Evolutionary conservation across 2,329 filamentous ascomycete species (phyloP).

Genomic region (Gnomoniopsis sp.): DNA sequence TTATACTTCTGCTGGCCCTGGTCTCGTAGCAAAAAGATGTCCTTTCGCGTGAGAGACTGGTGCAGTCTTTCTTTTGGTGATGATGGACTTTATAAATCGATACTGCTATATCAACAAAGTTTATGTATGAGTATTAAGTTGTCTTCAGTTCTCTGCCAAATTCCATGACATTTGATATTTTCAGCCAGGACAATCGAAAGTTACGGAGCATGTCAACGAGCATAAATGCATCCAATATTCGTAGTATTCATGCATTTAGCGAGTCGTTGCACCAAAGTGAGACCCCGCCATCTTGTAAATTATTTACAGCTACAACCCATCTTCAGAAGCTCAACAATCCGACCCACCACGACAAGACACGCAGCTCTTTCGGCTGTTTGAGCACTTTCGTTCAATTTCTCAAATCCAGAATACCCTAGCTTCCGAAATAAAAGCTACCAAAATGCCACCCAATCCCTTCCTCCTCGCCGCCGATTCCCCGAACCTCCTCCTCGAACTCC

Average conservation of each 20-base stretch:
- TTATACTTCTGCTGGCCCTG: no score
- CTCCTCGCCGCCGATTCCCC: constrained; percentile 81
- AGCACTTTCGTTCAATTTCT: background rate
- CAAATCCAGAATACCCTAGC: background rate
- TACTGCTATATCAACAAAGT: no score
- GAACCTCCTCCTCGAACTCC: constrained; percentile 66
- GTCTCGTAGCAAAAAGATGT: no score
- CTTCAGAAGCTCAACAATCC: background rate
- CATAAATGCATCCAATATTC: background rate
- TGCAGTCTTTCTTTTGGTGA: no score
- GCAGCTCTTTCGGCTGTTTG: background rate
- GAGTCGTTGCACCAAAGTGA: constrained; percentile 5
- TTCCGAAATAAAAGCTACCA: background rate
- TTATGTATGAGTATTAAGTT: no score
- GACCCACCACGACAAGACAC: background rate
- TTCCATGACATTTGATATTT: no score
- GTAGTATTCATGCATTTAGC: constrained; percentile 4
- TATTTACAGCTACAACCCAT: background rate
- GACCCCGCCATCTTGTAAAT: constrained; percentile 18
- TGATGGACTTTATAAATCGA: no score
- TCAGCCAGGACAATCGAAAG: no score
- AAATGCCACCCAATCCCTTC: constrained; percentile 60
- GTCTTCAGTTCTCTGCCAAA: no score
- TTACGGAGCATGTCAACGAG: background rate
- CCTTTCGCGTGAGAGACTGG: no score